Evolutionary conservation across 78 protist genomes (phyloP).

Genomic region (Polysphondylium violaceum): DNA sequence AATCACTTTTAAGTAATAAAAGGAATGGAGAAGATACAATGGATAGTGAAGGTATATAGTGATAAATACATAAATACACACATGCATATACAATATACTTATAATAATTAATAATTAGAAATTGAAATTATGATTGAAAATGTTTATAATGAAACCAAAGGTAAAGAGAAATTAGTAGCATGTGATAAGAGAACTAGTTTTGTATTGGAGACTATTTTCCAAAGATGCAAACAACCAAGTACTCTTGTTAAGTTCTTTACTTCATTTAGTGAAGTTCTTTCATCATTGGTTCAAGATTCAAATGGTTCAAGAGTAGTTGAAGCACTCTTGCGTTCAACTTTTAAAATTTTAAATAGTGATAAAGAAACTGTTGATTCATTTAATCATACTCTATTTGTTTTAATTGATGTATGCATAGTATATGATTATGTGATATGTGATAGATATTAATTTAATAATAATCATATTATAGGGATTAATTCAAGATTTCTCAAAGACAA

Average conservation of each 20-base stretch:
- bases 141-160: conserved; percentile 35
- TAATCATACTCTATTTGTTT: conserved; percentile 2
- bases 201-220: conserved; percentile 21
- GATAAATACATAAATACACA: neutral
- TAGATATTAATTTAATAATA: too few species aligned
- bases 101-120: neutral
- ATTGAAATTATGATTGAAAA: conserved; percentile 45
- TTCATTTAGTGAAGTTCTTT: conserved; percentile 1
- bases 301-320: conserved; percentile 63
- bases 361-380: neutral
- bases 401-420: neutral
- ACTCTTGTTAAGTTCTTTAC: neutral
- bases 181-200: conserved; percentile 33
- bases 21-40: conserved; percentile 4
- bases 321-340: conserved; percentile 12
- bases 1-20: conserved; percentile 20
- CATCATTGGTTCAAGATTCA: neutral
- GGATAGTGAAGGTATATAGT: conserved; percentile 9
- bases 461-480: neutral
- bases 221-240: neutral
- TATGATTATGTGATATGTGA: too few species aligned
- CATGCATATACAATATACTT: neutral
- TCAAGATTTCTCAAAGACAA: neutral
- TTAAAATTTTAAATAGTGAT: conserved; percentile 9
- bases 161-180: conserved; percentile 34